These are phyloP conservation scores for Fusarium sterilihyphosum DNA, from an alignment of 2,329 filamentous ascomycete genomes.

Conservation along the genomic window DNA sequence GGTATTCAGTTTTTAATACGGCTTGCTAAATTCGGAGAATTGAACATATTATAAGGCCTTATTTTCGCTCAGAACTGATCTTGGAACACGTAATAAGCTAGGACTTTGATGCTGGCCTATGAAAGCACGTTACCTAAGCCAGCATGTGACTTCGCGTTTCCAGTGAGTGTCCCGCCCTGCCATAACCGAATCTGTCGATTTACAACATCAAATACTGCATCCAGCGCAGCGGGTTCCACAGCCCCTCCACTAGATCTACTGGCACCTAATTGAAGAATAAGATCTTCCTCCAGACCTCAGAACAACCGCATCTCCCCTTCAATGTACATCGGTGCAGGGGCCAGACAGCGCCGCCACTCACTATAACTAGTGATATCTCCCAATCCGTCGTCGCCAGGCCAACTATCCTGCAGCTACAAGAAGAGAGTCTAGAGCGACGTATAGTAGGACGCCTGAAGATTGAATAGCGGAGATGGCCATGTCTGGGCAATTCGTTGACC, in stretches of 20 bases:
- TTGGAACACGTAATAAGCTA: background rate
- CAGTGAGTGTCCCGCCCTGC: background rate
- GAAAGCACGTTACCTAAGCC: background rate
- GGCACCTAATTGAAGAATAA: background rate
- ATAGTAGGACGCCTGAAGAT: background rate
- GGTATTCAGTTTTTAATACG: background rate
- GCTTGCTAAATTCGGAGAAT: accelerated
- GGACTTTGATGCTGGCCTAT: background rate
- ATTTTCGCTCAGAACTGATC: background rate
- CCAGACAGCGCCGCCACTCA: background rate
- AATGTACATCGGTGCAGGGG: accelerated
- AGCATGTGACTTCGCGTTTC: background rate
- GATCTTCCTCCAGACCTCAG: background rate
- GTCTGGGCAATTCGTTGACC: background rate
- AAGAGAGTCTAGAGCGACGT: background rate
- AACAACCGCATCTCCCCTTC: background rate
- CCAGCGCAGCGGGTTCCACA: background rate
- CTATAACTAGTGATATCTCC: background rate
- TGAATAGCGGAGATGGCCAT: background rate
- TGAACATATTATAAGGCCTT: background rate
- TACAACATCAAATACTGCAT: background rate
- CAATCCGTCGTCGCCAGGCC: background rate
- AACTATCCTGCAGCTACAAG: background rate
- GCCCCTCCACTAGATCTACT: background rate
- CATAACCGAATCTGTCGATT: background rate